Evolutionary conservation across 371 early-diverging fungal genomes (phyloP), one percentile per base, ranked within the genome.

Genomic region (Mortierella sp.): DNA sequence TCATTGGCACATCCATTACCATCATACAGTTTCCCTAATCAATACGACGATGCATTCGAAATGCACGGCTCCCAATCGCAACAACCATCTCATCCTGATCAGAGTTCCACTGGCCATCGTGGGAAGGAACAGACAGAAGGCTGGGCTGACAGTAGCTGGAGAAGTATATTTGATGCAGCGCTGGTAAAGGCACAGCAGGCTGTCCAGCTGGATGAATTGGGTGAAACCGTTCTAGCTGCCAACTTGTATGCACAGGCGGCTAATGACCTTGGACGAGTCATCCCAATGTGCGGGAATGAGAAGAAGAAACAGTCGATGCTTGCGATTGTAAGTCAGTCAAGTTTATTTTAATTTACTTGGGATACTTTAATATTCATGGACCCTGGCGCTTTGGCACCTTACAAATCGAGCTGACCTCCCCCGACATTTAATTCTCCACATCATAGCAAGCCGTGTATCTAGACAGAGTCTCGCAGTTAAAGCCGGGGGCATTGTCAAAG

Each of bases 271-370:
- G 83, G 68, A 4, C 64, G 83, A 5, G 83, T 82, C 40, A 82
- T 82, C 22, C 83, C 83, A 57, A 66, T 82, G 73, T 82, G 83
- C 52, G 58, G 67, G 11, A 82, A 72, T 40, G 83, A 82, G 38
- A 82, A 75, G 68, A 82, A 82, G 74, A 72, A 82, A 55, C 83
- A 82, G 40, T 82, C 83, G 36, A 82, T 82, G 83, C 58, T 76
- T 4, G 76, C 83, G 3, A 82, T 82, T 38, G 83, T 82, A 82
- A 70, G 83, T 76, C 32, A 22, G 11, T 11, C 11, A 52, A 52
- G 19, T 19, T 19, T 52, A 52, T 10, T 45, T 45, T 45, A 45
- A 45, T 45, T 11, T 15, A 16, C 16, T 11, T 45, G 45, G 15
- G 45, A 45, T 45, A 45, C 45, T 15, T 45, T 53, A 16, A 8